Base-by-base conservation (phyloP, 1,284 basidiomycete genomes). In the Cutaneotrichosporon mucoides region DNA sequence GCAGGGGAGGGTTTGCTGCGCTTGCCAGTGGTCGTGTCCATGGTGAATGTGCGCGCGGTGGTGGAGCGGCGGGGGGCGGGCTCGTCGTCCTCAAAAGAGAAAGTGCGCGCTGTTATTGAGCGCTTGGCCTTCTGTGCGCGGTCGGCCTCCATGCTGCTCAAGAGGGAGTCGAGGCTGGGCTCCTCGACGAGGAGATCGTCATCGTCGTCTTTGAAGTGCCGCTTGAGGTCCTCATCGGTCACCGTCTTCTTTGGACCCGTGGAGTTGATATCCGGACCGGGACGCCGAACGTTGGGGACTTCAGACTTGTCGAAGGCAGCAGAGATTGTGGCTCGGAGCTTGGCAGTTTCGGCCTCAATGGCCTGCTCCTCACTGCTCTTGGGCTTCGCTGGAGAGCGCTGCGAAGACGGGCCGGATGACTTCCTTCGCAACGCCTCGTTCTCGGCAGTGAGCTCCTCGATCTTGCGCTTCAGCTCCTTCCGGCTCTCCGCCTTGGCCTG, bases 151-250 rank as follows among this genome's bases (percentile, higher is more conserved):
- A 24, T 24, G 24, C 24, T 46, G 49, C 13, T 36, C 8, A 51
- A 6, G 4, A 41, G 38, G 1, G 11, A 11, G 37, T 51, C 49
- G 49, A 50, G 48, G 15, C 11, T 41, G 4, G 49, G 49, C 16
- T 40, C 24, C 33, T 68, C 68, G 16, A 75, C 53, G 13, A 64
- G 48, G 6, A 75, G 66, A 8, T 70, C 71, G 8, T 73, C 64
- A 6, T 70, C 70, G 2, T 33, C 24, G 4, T 36, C 44, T n/a
- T n/a, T n/a, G n/a, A n/a, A 24, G 24, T n/a, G 24, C 10, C 8
- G 44, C 44, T 37, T 15, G 15, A 51, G n/a, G 5, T 51, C 49
- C 9, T 15, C 13, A 5, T 41, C 8, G 37, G n/a, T 51, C 15
- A 41, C 0, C 10, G 41, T 38, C 9, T n/a, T 8, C 15, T 6